Conservation (phyloP, 495 filamentous ascomycete genomes). For the Podospora anserina region DNA sequence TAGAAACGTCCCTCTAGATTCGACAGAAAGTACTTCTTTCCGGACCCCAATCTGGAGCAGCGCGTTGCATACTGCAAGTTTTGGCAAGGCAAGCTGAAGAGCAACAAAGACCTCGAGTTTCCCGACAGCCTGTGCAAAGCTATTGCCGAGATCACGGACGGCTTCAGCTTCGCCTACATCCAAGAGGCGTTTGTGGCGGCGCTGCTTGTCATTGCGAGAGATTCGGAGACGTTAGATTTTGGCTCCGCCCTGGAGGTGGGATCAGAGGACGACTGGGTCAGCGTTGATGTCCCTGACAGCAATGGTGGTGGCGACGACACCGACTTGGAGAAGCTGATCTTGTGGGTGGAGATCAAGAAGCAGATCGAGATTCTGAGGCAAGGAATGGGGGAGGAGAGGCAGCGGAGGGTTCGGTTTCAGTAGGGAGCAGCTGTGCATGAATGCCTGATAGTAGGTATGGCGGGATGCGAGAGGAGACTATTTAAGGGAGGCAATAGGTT, state of each 20-base stretch:
- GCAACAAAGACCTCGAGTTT: conserved; percentile 55
- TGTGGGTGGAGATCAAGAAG: conserved; percentile 57
- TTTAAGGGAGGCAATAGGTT: neutral
- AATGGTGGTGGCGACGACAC: conserved; percentile 29
- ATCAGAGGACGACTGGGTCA: conserved; percentile 25
- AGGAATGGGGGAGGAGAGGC: conserved; percentile 47
- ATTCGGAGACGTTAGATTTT: conserved; percentile 11
- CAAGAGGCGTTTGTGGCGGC: conserved; percentile 63
- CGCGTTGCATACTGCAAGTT: conserved; percentile 56
- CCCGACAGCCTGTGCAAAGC: conserved; percentile 49
- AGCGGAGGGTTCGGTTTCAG: neutral
- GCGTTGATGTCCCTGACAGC: conserved; percentile 10
- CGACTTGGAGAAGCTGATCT: conserved; percentile 42
- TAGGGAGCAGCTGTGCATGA: neutral
- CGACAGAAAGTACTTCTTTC: conserved; percentile 63
- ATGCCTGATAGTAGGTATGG: neutral
- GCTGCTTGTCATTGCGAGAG: conserved; percentile 49
- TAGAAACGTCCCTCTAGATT: conserved; percentile 60
- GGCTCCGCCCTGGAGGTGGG: neutral
- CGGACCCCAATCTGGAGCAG: conserved; percentile 51
- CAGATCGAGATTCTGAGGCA: conserved; percentile 53
- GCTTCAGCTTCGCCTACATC: conserved; percentile 64
- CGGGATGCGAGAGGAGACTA: too few relatives aligned
- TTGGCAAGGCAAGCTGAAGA: conserved; percentile 55
- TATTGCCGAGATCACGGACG: conserved; percentile 57